These are phyloP conservation scores for Aspergillus heteromorphus DNA, from an alignment of 495 filamentous ascomycete genomes.

Conservation along the genomic window DNA sequence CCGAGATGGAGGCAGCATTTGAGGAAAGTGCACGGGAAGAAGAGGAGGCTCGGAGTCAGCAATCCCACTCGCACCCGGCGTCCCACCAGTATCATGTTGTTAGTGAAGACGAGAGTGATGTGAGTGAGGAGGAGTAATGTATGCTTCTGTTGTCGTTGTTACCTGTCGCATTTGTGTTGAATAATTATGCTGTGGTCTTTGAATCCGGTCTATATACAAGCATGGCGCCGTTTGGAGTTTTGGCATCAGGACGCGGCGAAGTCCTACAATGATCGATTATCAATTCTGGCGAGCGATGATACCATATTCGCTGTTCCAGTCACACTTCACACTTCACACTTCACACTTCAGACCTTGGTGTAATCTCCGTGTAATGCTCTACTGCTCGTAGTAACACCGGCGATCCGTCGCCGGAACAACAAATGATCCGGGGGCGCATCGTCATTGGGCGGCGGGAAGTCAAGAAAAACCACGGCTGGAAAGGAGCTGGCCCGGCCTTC, in stretches of 20 bases:
- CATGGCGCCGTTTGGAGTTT: constrained; percentile 8
- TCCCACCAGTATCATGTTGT: constrained; percentile 29
- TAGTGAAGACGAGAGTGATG: constrained; percentile 47
- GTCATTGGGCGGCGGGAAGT: neutral
- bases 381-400: neutral
- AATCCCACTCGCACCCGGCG: constrained; percentile 22
- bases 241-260: neutral
- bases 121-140: constrained; percentile 44
- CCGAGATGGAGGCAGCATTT: constrained; percentile 47
- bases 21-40: constrained; percentile 37
- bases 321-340: too few species aligned
- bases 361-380: neutral
- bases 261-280: too few species aligned
- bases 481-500: neutral
- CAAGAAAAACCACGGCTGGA: constrained; percentile 1
- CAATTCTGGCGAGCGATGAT: too few species aligned
- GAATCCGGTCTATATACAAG: neutral
- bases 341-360: too few species aligned
- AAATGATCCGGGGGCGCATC: constrained; percentile 12
- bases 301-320: neutral
- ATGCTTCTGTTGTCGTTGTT: constrained; percentile 12
- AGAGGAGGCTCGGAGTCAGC: constrained; percentile 32
- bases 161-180: neutral
- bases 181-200: neutral
- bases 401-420: constrained; percentile 14